phyloP scores from a whole-genome alignment of 345 rosid genomes.

The Moringa oleifera region DNA sequence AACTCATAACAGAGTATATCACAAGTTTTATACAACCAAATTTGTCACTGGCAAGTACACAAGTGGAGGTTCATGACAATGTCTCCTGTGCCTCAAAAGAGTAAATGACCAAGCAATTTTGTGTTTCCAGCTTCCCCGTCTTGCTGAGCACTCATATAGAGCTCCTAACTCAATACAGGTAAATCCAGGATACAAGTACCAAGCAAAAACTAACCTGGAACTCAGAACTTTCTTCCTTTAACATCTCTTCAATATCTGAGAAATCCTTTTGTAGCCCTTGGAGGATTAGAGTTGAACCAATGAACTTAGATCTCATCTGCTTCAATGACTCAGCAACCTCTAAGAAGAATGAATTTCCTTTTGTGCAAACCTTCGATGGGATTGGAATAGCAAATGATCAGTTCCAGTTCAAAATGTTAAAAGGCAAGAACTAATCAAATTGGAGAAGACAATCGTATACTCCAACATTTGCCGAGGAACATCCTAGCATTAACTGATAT shows the following conservation, averaged over 20 bases:
- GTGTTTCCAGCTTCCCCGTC: neutral
- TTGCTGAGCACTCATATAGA: neutral
- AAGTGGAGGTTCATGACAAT: neutral
- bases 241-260: constrained; percentile 55
- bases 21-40: neutral
- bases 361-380: constrained; percentile 47
- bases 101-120: neutral
- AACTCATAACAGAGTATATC: too few species aligned
- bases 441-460: too few species aligned
- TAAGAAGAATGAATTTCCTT: constrained; percentile 54
- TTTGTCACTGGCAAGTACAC: too few species aligned
- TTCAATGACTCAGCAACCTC: constrained; percentile 50
- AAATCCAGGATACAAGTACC: neutral
- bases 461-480: constrained; percentile 4
- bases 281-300: constrained; percentile 40
- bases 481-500: neutral
- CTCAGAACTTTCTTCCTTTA: constrained; percentile 46
- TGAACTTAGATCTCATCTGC: constrained; percentile 38
- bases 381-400: constrained; percentile 9
- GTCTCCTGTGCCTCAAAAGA: neutral
- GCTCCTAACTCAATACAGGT: neutral
- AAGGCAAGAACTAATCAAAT: neutral
- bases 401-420: constrained; percentile 3
- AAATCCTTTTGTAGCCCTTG: constrained; percentile 40
- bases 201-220: constrained; percentile 59